These are phyloP conservation scores for Sclerotinia glacialis DNA, from an alignment of 2,329 filamentous ascomycete genomes.

Conservation along the genomic window DNA sequence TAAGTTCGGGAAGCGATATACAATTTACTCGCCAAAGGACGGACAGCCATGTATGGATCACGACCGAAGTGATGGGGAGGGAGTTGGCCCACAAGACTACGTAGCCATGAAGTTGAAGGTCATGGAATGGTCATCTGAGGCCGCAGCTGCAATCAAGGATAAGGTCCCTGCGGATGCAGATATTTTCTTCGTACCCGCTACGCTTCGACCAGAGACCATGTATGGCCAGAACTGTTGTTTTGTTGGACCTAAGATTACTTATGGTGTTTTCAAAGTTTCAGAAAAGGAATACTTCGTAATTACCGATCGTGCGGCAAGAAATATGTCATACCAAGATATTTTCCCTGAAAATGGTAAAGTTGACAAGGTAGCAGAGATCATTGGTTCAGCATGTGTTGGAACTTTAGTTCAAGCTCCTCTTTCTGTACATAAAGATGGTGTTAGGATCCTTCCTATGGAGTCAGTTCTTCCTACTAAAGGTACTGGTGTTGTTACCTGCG, in stretches of 20 bases:
- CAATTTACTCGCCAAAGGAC: conserved; percentile 88
- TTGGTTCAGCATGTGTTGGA: conserved; percentile 78
- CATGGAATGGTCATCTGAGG: conserved; percentile 79
- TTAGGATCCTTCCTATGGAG: conserved; percentile 93
- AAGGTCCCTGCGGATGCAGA: conserved; percentile 77
- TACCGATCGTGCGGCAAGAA: conserved; percentile 79
- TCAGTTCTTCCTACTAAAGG: conserved; percentile 89
- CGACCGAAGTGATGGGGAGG: conserved; percentile 77
- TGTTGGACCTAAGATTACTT: conserved; percentile 83
- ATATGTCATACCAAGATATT: conserved; percentile 93
- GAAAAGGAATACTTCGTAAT: conserved; percentile 80
- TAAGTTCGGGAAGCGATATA: conserved; percentile 89
- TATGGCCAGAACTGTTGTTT: conserved; percentile 97
- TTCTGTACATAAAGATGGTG: conserved; percentile 76
- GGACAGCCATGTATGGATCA: conserved; percentile 87
- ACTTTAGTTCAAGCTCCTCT: conserved; percentile 88
- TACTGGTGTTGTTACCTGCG: conserved; percentile 92
- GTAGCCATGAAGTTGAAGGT: conserved; percentile 88
- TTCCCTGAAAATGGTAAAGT: conserved; percentile 75
- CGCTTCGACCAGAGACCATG: conserved; percentile 95
- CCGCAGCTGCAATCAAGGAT: conserved; percentile 66
- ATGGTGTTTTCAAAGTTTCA: conserved; percentile 80
- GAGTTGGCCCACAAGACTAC: conserved; percentile 85
- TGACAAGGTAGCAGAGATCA: conserved; percentile 70
- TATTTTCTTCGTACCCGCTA: conserved; percentile 88